These are phyloP conservation scores for Geranomyces michiganensis DNA, from an alignment of 192 early-diverging fungal species.

Conservation along the genomic window DNA sequence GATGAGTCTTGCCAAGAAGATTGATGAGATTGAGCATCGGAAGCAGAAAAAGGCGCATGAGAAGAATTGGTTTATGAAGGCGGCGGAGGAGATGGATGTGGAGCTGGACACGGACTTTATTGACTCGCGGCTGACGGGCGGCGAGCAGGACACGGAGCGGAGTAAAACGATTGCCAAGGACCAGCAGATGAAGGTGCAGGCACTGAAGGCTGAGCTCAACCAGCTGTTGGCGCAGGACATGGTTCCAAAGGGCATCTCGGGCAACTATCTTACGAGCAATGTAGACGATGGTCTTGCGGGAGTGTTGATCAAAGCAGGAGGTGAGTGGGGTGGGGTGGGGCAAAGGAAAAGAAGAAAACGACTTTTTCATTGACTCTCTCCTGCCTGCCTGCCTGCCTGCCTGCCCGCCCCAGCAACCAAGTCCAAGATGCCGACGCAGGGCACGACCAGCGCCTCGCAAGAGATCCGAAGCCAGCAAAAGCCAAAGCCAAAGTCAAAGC, in stretches of 20 bases:
- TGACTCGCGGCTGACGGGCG: conserved; percentile 39
- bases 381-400: no score
- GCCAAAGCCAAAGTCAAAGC: background rate
- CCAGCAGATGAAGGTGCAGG: background rate
- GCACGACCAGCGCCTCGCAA: conserved; percentile 3
- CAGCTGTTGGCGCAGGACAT: conserved; percentile 35
- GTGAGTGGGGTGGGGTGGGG: conserved; percentile 11
- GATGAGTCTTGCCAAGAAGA: conserved; percentile 76
- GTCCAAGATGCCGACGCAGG: conserved; percentile 16
- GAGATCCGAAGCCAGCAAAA: conserved; percentile 16
- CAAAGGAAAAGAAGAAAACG: no score
- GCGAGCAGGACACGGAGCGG: background rate
- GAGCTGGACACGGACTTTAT: conserved; percentile 63
- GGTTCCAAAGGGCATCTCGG: conserved; percentile 44
- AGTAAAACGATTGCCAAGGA: background rate
- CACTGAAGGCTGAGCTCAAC: conserved; percentile 10
- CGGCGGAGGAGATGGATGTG: conserved; percentile 79
- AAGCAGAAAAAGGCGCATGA: conserved; percentile 68
- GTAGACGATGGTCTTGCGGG: conserved; percentile 32
- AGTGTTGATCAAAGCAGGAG: conserved; percentile 25
- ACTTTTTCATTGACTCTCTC: no score
- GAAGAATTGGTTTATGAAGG: conserved; percentile 75
- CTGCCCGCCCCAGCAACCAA: conserved; percentile 13
- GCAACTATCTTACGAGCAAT: conserved; percentile 45
- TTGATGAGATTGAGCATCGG: conserved; percentile 80